Evolutionary conservation across 306 rosid genomes (phyloP).

Genomic region (Rosa chinensis): DNA sequence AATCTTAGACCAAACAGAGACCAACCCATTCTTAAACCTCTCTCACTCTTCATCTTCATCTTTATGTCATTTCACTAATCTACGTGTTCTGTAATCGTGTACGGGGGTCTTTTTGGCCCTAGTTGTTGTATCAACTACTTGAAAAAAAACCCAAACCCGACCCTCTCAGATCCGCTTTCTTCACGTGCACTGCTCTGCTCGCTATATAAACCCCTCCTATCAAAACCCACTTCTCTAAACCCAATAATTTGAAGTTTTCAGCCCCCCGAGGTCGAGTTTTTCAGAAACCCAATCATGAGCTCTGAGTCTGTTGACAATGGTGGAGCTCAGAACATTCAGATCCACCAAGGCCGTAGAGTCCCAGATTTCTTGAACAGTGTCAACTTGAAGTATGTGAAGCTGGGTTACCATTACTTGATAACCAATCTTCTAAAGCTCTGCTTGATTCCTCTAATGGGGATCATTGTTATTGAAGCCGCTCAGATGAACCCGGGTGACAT

Average conservation of each 20-base stretch:
- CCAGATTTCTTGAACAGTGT: conserved; percentile 57
- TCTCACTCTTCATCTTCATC: background rate
- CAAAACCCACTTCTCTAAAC: background rate
- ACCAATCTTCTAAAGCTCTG: conserved; percentile 46
- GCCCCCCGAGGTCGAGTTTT: background rate
- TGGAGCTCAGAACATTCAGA: conserved; percentile 40
- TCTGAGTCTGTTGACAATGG: conserved; percentile 7
- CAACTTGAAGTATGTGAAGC: conserved; percentile 58
- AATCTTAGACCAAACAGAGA: background rate
- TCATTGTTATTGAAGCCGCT: conserved; percentile 37
- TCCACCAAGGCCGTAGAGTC: conserved; percentile 42
- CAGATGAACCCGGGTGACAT: conserved; percentile 46
- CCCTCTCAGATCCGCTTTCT: conserved; percentile 13
- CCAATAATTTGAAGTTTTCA: background rate
- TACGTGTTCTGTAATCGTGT: conserved; percentile 1
- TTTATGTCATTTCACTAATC: background rate
- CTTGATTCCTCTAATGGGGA: conserved; percentile 48
- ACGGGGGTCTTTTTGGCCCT: conserved; percentile 14
- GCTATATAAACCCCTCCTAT: background rate
- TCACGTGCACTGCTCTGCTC: background rate
- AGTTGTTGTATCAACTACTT: conserved; percentile 24
- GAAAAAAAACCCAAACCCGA: background rate
- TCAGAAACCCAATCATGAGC: conserved; percentile 31
- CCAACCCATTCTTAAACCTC: conserved; percentile 8
- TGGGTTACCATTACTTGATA: conserved; percentile 53